These are phyloP conservation scores for Triadica sebifera DNA, from an alignment of 345 rosid species.

Conservation along the genomic window DNA sequence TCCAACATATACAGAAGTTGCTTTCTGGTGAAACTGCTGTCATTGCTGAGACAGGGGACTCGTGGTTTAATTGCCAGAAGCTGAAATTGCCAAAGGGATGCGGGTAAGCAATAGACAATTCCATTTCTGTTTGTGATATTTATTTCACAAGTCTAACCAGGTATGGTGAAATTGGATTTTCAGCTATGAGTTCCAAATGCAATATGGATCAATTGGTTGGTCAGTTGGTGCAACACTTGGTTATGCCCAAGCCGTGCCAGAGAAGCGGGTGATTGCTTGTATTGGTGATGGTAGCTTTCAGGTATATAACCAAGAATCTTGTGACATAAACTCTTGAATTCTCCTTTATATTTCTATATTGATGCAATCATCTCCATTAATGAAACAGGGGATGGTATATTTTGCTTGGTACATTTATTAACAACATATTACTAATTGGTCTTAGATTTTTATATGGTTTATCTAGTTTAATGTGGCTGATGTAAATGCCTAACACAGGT, in stretches of 20 bases:
- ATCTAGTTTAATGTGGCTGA: neutral
- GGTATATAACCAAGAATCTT: slow-evolving; percentile 32
- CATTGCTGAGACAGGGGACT: slow-evolving; percentile 86
- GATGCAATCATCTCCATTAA: neutral
- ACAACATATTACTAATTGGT: neutral
- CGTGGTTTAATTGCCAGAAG: slow-evolving; percentile 89
- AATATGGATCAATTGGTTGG: slow-evolving; percentile 89
- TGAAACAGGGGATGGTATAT: neutral
- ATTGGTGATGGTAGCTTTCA: slow-evolving; percentile 91
- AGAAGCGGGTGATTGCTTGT: slow-evolving; percentile 73
- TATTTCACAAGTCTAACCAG: neutral
- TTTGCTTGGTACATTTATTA: neutral
- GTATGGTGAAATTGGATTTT: slow-evolving; percentile 10
- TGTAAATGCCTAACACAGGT: slow-evolving; percentile 28
- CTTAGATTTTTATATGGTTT: neutral
- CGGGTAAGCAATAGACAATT: slow-evolving; percentile 43
- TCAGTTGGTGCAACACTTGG: slow-evolving; percentile 84
- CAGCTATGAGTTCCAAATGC: slow-evolving; percentile 88
- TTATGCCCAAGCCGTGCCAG: slow-evolving; percentile 71
- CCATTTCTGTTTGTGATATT: neutral
- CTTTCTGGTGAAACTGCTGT: slow-evolving; percentile 67
- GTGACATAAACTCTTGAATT: neutral
- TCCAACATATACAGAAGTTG: slow-evolving; percentile 68
- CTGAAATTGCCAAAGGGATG: slow-evolving; percentile 68
- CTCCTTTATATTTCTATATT: neutral